phyloP scores from a whole-genome alignment of 805 yeast genomes.

The Wickerhamomyces chaumierensis region DNA sequence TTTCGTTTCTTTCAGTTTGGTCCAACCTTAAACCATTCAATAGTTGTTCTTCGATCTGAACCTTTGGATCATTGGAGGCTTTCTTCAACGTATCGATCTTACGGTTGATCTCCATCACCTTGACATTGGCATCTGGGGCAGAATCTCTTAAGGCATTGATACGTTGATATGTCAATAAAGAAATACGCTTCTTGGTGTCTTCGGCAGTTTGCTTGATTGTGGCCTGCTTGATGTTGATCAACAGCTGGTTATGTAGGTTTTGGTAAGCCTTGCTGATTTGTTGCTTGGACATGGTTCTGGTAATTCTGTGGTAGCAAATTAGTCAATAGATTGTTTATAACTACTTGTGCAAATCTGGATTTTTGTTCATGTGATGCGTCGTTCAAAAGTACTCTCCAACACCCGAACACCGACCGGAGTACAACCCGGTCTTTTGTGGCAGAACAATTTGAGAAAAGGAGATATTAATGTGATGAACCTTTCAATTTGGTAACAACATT shows the following conservation, averaged over 20 bases:
- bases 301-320: background rate
- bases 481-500: no score
- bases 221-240: conserved; percentile 13
- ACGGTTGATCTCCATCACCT: conserved; percentile 11
- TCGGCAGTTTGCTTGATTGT: conserved; percentile 16
- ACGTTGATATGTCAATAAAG: conserved; percentile 16
- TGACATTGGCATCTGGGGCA: conserved; percentile 6
- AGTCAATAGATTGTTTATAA: no score
- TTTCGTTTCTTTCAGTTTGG: conserved; percentile 11
- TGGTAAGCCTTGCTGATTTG: conserved; percentile 8
- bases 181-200: conserved; percentile 15
- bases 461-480: no score
- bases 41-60: conserved; percentile 6
- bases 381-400: no score
- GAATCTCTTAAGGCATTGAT: conserved; percentile 15
- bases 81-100: conserved; percentile 10
- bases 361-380: no score
- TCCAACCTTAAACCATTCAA: conserved; percentile 7
- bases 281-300: conserved; percentile 2
- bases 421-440: no score
- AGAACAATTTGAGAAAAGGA: no score
- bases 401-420: no score
- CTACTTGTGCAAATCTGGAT: no score
- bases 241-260: conserved; percentile 13
- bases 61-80: conserved; percentile 10